These are phyloP conservation scores for Dendrostoma leiphaemia DNA, from an alignment of 2,329 filamentous ascomycete species.

Conservation along the genomic window DNA sequence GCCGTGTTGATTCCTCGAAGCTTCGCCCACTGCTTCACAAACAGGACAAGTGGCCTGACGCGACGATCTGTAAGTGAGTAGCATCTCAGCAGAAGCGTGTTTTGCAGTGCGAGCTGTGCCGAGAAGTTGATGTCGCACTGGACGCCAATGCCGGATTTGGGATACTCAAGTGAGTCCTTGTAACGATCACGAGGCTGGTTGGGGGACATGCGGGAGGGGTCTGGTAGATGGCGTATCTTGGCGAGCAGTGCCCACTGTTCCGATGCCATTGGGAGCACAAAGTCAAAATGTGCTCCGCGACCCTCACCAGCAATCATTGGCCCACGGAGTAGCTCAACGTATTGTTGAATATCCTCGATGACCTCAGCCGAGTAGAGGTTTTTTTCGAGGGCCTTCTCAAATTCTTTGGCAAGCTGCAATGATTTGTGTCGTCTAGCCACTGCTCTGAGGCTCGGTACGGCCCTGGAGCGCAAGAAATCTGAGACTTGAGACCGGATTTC, in stretches of 20 bases:
- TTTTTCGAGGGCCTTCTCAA: conserved; percentile 51
- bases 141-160: conserved; percentile 73
- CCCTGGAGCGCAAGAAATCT: conserved; percentile 28
- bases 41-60: conserved; percentile 75
- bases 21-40: conserved; percentile 91
- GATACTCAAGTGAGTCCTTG: conserved; percentile 69
- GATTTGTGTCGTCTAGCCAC: conserved; percentile 51
- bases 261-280: conserved; percentile 36
- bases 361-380: conserved; percentile 41
- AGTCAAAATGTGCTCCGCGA: conserved; percentile 26
- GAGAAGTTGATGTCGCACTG: conserved; percentile 93
- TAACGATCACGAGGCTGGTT: conserved; percentile 54
- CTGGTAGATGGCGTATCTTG: conserved; percentile 43
- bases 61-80: conserved; percentile 78
- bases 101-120: conserved; percentile 78
- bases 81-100: conserved; percentile 77
- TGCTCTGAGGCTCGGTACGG: conserved; percentile 34
- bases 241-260: conserved; percentile 33
- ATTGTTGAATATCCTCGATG: conserved; percentile 40
- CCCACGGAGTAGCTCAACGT: conserved; percentile 48
- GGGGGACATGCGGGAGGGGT: conserved; percentile 48
- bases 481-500: conserved; percentile 43
- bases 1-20: conserved; percentile 80
- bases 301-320: conserved; percentile 27
- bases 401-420: conserved; percentile 54